These are phyloP conservation scores for Pterulicium gracile DNA, from an alignment of 1,284 basidiomycete genomes.

Conservation along the genomic window DNA sequence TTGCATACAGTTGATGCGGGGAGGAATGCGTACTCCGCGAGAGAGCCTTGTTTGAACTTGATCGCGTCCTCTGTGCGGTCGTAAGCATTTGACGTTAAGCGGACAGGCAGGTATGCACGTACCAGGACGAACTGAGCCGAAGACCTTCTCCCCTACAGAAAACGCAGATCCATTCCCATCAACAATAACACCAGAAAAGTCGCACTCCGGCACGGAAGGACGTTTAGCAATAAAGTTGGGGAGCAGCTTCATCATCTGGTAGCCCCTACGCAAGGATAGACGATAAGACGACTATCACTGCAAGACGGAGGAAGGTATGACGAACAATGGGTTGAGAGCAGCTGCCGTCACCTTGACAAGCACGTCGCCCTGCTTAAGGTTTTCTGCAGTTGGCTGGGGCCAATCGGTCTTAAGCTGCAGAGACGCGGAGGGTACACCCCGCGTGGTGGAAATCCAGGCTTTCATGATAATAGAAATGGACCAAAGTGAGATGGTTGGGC, in stretches of 20 bases:
- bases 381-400: conserved; percentile 27
- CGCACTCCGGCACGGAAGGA: conserved; percentile 45
- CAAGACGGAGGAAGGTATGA: conserved; percentile 6
- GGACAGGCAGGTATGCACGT: conserved; percentile 13
- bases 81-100: conserved; percentile 10
- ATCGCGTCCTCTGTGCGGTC: conserved; percentile 13
- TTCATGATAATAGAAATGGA: too few species aligned
- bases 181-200: conserved; percentile 50
- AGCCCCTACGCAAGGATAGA: conserved; percentile 26
- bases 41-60: conserved; percentile 32
- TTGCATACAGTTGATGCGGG: conserved; percentile 28
- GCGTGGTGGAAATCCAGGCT: conserved; percentile 28
- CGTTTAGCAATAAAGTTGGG: conserved; percentile 38
- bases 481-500: too few species aligned
- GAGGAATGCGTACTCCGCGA: conserved; percentile 41
- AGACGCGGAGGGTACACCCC: conserved; percentile 32
- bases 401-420: conserved; percentile 32
- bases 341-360: conserved; percentile 53
- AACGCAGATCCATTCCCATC: conserved; percentile 42
- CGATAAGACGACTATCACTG: neutral
- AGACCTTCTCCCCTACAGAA: conserved; percentile 45
- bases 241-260: conserved; percentile 41
- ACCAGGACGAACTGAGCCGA: conserved; percentile 37
- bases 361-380: conserved; percentile 34
- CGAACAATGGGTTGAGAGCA: conserved; percentile 59